Conservation (phyloP, 2,329 filamentous ascomycete genomes). For the Knoxdaviesia proteae region DNA sequence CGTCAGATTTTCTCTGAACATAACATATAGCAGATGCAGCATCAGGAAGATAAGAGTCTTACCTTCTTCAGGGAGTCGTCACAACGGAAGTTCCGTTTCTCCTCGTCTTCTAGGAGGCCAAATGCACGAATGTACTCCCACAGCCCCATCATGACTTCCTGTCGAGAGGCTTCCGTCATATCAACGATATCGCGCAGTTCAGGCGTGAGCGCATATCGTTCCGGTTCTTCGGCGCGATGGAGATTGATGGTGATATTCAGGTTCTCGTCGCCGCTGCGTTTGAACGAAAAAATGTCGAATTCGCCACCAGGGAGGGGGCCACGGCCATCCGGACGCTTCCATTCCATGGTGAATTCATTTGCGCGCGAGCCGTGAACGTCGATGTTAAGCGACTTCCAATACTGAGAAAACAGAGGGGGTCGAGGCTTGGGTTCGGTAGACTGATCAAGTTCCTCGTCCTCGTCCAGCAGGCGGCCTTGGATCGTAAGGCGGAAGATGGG, state of each 20-base stretch:
- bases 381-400: slow-evolving; percentile 62
- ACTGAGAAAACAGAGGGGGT: slow-evolving; percentile 47
- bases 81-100: slow-evolving; percentile 80
- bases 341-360: slow-evolving; percentile 46
- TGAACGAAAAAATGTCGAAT: slow-evolving; percentile 82
- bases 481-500: slow-evolving; percentile 82
- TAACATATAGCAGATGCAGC: neutral
- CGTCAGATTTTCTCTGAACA: neutral
- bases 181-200: slow-evolving; percentile 70
- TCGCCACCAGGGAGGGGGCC: slow-evolving; percentile 31
- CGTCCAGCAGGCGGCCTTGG: slow-evolving; percentile 56
- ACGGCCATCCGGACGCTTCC: slow-evolving; percentile 51
- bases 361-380: slow-evolving; percentile 45
- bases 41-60: slow-evolving; percentile 11
- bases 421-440: slow-evolving; percentile 15
- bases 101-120: slow-evolving; percentile 80
- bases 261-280: slow-evolving; percentile 81
- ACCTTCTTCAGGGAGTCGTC: slow-evolving; percentile 66
- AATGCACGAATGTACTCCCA: slow-evolving; percentile 88
- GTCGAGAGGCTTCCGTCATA: slow-evolving; percentile 66
- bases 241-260: slow-evolving; percentile 80
- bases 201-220: slow-evolving; percentile 62
- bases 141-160: slow-evolving; percentile 72
- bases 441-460: slow-evolving; percentile 12
- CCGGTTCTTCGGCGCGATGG: slow-evolving; percentile 62